Base-by-base conservation (phyloP, 257 asterid genomes). In the Solanum corneliomulleri region DNA sequence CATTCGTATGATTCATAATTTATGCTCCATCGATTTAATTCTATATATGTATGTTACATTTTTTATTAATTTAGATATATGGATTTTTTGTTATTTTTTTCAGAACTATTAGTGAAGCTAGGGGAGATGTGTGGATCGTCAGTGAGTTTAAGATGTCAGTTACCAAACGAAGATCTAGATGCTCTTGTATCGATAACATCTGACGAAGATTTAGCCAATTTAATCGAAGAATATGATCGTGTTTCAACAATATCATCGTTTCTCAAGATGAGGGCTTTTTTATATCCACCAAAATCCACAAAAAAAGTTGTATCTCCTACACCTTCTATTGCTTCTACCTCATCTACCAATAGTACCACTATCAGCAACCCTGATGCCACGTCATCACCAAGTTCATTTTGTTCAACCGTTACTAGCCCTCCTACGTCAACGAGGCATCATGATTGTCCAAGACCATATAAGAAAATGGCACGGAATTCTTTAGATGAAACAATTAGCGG, bases 101-200 rank as follows among this genome's bases (percentile, higher is more conserved):
- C 85, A 96, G 99, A 96, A 88, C 83, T 96, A 45, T 68, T 92
- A 95, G 89, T 87, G 92, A 96, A 93, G 90, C 89, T 96, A 86
- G 92, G 88, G 15, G 93, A 90, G 89, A 92, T 95, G 93, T 93
- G 91, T 87, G 98, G 97, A 72, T 77, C 92, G n/a, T 21, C 97
- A 29, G 92, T 92, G 87, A 91, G 85, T 71, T 86, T 94, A 56
- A 91, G 95, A 88, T 96, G 99, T 86, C 97, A 95, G 80, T 85
- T 96, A 74, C 99, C 99, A 21, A 74, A 89, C 1, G 99, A 96
- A 68, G 99, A 96, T 84, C 72, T 95, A 87, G 99, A 96, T 91
- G 98, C 99, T 0, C 86, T 96, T 66, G 92, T 96, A 8, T 92
- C 98, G 4, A 90, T 96, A 66, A 96, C 96, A 72, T 94, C 94